Percentiles rank a stretch among this genome's conserved stretches.
These are phyloP conservation scores for Zalaria obscura DNA, from an alignment of 2,329 filamentous ascomycete genomes.

Conservation along the genomic window DNA sequence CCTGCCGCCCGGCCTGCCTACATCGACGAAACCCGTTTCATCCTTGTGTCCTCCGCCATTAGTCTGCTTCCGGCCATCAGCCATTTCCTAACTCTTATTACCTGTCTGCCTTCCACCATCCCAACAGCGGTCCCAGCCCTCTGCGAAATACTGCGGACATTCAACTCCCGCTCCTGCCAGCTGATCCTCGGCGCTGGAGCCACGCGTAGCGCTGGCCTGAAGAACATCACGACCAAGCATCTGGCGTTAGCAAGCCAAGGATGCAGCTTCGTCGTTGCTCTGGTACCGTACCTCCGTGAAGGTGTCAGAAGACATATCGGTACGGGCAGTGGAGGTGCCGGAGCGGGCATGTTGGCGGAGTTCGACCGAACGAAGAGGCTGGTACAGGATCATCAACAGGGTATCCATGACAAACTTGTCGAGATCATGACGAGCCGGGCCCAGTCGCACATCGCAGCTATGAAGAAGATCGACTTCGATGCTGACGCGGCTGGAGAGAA, in stretches of 20 bases:
- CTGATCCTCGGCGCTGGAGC: slow-evolving; percentile 91
- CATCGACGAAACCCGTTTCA: slow-evolving; percentile 73
- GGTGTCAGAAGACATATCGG: slow-evolving; percentile 66
- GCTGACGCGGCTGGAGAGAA: slow-evolving; percentile 12
- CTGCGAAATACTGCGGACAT: slow-evolving; percentile 76
- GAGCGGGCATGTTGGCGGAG: slow-evolving; percentile 43
- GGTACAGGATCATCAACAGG: slow-evolving; percentile 79
- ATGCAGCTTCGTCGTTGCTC: slow-evolving; percentile 69
- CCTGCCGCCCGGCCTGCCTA: slow-evolving; percentile 36
- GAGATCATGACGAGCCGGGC: slow-evolving; percentile 82
- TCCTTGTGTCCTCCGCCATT: slow-evolving; percentile 72
- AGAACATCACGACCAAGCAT: slow-evolving; percentile 94
- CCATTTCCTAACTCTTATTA: slow-evolving; percentile 67
- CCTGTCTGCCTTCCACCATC: slow-evolving; percentile 79
- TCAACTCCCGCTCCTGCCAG: slow-evolving; percentile 94
- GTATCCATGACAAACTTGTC: slow-evolving; percentile 82
- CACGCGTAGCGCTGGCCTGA: slow-evolving; percentile 73
- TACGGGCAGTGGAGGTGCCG: slow-evolving; percentile 25
- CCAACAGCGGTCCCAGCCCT: slow-evolving; percentile 67
- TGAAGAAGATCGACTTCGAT: slow-evolving; percentile 68
- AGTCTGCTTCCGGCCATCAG: slow-evolving; percentile 70
- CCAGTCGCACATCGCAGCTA: slow-evolving; percentile 55
- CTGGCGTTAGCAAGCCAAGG: slow-evolving; percentile 84
- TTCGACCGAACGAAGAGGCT: slow-evolving; percentile 78
- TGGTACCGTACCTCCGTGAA: slow-evolving; percentile 83